Conservation (phyloP, 768 basidiomycete species). For the Suillus weaverae region DNA sequence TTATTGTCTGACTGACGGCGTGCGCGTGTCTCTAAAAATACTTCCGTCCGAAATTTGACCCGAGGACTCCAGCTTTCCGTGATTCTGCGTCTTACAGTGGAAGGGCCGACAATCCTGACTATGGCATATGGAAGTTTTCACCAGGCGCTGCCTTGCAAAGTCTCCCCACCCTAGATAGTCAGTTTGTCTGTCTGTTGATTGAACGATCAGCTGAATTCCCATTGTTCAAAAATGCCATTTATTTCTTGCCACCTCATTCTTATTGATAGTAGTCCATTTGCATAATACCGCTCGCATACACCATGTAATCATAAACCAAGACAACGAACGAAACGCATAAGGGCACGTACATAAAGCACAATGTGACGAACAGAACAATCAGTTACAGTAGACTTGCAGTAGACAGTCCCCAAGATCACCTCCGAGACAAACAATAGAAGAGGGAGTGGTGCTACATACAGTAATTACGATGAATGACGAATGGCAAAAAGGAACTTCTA, state of each 20-base stretch:
- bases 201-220: no score
- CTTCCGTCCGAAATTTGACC: background rate
- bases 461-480: background rate
- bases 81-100: background rate
- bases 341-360: background rate
- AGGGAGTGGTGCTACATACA: slow-evolving; percentile 3
- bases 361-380: background rate
- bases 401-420: background rate
- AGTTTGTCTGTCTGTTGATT: no score
- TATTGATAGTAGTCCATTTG: background rate
- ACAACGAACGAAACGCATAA: background rate
- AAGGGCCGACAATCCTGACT: no score
- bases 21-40: background rate
- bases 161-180: no score
- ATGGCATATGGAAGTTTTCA: no score
- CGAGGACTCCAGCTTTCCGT: background rate
- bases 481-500: background rate
- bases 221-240: no score
- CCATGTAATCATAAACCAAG: background rate
- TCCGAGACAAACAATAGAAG: background rate
- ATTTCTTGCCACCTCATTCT: background rate
- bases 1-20: background rate
- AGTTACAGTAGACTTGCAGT: background rate
- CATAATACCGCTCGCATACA: background rate
- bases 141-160: no score